Percentiles rank a stretch among this genome's conserved stretches.
Conservation (phyloP, 1,139 yeast species). For the Hyphopichia burtonii region DNA sequence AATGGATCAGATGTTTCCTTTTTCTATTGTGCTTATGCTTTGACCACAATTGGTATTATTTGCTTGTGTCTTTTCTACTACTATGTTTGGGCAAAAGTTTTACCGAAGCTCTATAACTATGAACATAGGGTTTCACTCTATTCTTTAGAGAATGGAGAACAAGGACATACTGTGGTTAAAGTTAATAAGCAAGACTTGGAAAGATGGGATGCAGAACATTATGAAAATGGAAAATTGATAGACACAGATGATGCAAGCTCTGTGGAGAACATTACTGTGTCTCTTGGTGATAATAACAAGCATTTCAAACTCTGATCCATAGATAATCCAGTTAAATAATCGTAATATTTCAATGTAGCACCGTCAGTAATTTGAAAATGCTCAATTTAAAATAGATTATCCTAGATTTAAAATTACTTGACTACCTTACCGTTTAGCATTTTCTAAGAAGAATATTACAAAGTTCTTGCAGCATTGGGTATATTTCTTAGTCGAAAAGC, state of each 20-base stretch:
- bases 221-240: conserved; percentile 10
- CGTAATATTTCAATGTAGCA: too few relatives aligned
- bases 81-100: conserved; percentile 33
- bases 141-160: conserved; percentile 34
- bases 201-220: conserved; percentile 32
- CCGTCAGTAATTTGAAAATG: too few relatives aligned
- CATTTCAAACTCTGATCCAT: too few relatives aligned
- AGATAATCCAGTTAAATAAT: too few relatives aligned
- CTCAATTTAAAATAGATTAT: too few relatives aligned
- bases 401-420: too few relatives aligned
- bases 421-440: too few relatives aligned
- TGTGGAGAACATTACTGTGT: neutral
- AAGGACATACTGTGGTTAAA: conserved; percentile 38
- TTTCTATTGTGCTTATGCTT: conserved; percentile 28
- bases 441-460: too few relatives aligned
- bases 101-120: conserved; percentile 33
- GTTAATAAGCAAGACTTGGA: conserved; percentile 27
- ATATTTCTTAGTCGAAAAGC: too few relatives aligned
- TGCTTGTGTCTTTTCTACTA: conserved; percentile 30
- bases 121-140: conserved; percentile 30
- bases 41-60: conserved; percentile 28
- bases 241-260: neutral
- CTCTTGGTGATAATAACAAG: too few relatives aligned
- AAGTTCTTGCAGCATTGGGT: too few relatives aligned
- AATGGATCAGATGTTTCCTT: conserved; percentile 37